Percentiles rank a stretch among this genome's conserved stretches.
phyloP scores from a whole-genome alignment of 441 rosid species.

The Pelargonium fulgidum region DNA sequence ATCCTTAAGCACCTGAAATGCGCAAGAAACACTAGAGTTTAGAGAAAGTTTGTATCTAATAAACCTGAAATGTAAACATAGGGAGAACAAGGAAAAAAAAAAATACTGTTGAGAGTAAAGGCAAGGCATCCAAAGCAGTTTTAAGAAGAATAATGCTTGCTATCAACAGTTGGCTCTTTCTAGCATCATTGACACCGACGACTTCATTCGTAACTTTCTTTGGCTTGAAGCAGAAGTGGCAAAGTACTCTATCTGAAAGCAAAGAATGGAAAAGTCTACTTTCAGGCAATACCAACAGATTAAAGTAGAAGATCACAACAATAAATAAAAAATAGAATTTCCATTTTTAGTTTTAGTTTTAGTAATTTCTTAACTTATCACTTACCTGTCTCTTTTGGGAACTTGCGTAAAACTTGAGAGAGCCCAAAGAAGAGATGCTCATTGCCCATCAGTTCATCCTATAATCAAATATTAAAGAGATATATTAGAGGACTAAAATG shows the following conservation, averaged over 20 bases:
- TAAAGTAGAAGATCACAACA: constrained; percentile 13
- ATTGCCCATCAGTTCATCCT: constrained; percentile 96
- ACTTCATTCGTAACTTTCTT: constrained; percentile 72
- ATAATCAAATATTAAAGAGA: constrained; percentile 27
- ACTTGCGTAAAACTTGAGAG: constrained; percentile 88
- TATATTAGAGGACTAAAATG: constrained; percentile 18
- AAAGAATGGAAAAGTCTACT: constrained; percentile 22
- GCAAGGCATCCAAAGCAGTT: constrained; percentile 95
- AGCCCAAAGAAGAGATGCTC: constrained; percentile 95
- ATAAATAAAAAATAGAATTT: constrained; percentile 9
- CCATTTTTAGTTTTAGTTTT: neutral
- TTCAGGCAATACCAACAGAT: constrained; percentile 21
- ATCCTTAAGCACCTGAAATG: constrained; percentile 69
- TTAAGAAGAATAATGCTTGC: constrained; percentile 91
- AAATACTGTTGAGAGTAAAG: constrained; percentile 69
- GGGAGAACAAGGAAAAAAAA: constrained; percentile 13
- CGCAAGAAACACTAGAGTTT: constrained; percentile 22
- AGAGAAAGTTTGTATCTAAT: constrained; percentile 3
- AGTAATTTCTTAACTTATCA: constrained; percentile 17
- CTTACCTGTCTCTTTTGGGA: constrained; percentile 94
- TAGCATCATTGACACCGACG: constrained; percentile 55
- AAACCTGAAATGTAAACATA: constrained; percentile 1
- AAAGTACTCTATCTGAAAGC: constrained; percentile 79
- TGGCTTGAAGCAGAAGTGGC: constrained; percentile 97
- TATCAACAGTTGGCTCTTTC: constrained; percentile 78